Conservation (phyloP, 1,284 basidiomycete species). For the Trametes pubescens region DNA sequence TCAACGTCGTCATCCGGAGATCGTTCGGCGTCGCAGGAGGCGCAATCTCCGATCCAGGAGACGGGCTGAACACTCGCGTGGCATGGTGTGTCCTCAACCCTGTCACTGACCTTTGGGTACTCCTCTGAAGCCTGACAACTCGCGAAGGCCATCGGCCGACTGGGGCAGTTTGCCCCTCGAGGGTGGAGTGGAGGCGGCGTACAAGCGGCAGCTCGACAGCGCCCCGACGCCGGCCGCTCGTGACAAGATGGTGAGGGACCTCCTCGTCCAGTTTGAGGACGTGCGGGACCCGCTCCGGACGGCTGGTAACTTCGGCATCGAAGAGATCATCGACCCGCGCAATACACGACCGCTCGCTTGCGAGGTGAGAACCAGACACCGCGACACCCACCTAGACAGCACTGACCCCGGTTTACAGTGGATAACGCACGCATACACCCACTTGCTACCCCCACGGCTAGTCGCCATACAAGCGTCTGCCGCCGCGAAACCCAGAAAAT, state of each 20-base stretch:
- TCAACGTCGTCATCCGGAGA: slow-evolving; percentile 49
- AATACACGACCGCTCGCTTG: slow-evolving; percentile 51
- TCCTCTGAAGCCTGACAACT: not conserved
- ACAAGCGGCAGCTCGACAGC: slow-evolving; percentile 50
- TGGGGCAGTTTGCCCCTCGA: slow-evolving; percentile 55
- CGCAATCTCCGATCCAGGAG: slow-evolving; percentile 50
- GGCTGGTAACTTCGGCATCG: slow-evolving; percentile 50
- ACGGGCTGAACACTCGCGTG: slow-evolving; percentile 48
- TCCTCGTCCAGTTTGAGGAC: slow-evolving; percentile 49
- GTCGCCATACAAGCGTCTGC: slow-evolving; percentile 1
- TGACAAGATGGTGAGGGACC: slow-evolving; percentile 47
- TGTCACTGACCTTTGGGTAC: not conserved
- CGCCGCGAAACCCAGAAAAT: slow-evolving; percentile 3
- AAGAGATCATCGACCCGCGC: slow-evolving; percentile 54
- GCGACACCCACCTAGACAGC: too few relatives aligned
- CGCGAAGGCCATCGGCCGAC: slow-evolving; percentile 52
- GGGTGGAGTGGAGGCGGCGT: slow-evolving; percentile 54
- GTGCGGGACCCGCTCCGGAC: slow-evolving; percentile 49
- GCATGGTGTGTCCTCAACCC: slow-evolving; percentile 45
- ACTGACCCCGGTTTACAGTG: slow-evolving; percentile 9
- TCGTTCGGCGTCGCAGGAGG: slow-evolving; percentile 54
- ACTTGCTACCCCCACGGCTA: slow-evolving; percentile 20
- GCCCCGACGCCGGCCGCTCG: slow-evolving; percentile 44
- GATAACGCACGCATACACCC: slow-evolving; percentile 25
- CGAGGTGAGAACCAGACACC: slow-evolving; percentile 41